These are phyloP conservation scores for Penicillium palitans DNA, from an alignment of 2,329 filamentous ascomycete species.

Conservation along the genomic window DNA sequence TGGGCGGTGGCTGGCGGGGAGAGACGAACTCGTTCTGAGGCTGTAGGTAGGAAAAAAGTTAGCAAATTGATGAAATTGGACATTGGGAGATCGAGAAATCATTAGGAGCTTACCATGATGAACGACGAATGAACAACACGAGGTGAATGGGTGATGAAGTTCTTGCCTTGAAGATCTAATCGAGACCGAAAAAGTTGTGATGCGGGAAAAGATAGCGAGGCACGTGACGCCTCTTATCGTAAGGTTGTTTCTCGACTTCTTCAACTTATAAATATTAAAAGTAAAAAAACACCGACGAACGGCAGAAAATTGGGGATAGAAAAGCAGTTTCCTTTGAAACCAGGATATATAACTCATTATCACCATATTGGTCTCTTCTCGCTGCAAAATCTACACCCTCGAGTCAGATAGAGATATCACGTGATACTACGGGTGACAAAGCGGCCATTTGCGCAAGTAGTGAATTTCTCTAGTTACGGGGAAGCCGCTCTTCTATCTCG, in stretches of 20 bases:
- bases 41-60: constrained; percentile 21
- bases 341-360: background rate
- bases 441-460: constrained; percentile 32
- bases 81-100: background rate
- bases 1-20: constrained; percentile 17
- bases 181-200: constrained; percentile 29
- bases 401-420: constrained; percentile 15
- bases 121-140: constrained; percentile 22
- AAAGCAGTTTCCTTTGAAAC: constrained; percentile 19
- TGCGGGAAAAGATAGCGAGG: constrained; percentile 26
- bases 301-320: background rate
- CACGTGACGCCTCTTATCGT: constrained; percentile 29
- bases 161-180: constrained; percentile 29
- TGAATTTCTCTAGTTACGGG: constrained; percentile 37
- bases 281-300: background rate
- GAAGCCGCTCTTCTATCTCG: constrained; percentile 15
- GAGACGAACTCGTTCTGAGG: constrained; percentile 49
- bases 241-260: background rate
- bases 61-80: background rate
- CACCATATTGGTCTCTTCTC: background rate
- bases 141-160: constrained; percentile 20
- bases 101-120: constrained; percentile 33
- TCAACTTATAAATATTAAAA: background rate
- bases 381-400: background rate
- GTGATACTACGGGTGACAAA: constrained; percentile 31